These are phyloP conservation scores for Cladosporium phlei DNA, from an alignment of 2,329 filamentous ascomycete genomes.

Conservation along the genomic window DNA sequence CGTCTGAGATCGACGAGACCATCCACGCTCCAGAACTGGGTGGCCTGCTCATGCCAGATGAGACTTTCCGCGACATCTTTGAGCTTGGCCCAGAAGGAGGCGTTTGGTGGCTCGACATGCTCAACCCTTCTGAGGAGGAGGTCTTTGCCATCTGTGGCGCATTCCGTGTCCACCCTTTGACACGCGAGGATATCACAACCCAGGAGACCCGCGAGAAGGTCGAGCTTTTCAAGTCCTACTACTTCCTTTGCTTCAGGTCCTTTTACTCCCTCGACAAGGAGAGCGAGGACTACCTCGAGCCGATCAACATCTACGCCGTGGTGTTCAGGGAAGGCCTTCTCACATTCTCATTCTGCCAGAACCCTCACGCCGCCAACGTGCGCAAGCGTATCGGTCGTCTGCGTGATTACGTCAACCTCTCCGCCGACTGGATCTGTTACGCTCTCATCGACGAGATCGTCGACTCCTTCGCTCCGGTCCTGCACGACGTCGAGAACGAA, in stretches of 20 bases:
- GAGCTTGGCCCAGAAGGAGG: constrained; percentile 65
- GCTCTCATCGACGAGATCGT: constrained; percentile 98
- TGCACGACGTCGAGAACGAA: constrained; percentile 78
- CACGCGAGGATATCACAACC: constrained; percentile 90
- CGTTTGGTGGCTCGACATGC: constrained; percentile 98
- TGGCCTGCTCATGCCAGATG: constrained; percentile 81
- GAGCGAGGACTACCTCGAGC: constrained; percentile 79
- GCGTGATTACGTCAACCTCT: constrained; percentile 90
- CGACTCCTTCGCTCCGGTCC: constrained; percentile 87
- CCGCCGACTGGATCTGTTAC: constrained; percentile 98
- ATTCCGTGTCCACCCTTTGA: constrained; percentile 92
- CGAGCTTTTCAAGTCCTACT: constrained; percentile 94
- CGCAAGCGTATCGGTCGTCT: constrained; percentile 86
- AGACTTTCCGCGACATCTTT: constrained; percentile 85
- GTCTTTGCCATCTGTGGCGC: constrained; percentile 84
- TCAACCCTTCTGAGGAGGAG: constrained; percentile 84
- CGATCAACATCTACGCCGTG: constrained; percentile 93
- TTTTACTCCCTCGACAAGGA: constrained; percentile 79
- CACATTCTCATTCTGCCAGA: constrained; percentile 88
- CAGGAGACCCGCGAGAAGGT: constrained; percentile 98
- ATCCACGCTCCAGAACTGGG: constrained; percentile 87
- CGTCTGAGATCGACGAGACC: constrained; percentile 86
- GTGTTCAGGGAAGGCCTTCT: constrained; percentile 93
- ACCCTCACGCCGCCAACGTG: constrained; percentile 82
- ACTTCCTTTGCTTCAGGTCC: constrained; percentile 95